Conservation (phyloP, 176 grass and related monocot species). For the Ensete glaucum region DNA sequence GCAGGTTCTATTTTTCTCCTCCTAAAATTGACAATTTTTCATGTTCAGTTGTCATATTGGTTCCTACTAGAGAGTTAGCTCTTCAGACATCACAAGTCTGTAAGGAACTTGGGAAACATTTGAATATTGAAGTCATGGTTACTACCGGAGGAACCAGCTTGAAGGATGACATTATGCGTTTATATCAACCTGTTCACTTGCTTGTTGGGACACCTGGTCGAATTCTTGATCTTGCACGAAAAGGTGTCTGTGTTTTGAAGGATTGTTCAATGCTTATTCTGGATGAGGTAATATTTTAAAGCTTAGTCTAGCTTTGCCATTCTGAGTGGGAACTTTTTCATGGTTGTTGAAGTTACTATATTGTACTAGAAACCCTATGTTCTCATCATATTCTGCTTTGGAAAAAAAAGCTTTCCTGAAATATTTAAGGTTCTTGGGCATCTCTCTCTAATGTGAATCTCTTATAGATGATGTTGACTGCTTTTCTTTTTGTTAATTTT, state of each 20-base stretch:
- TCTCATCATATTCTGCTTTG: no score
- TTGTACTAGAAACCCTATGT: no score
- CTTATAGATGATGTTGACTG: no score
- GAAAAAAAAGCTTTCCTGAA: no score
- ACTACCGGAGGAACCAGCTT: conserved; percentile 87
- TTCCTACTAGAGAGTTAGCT: conserved; percentile 76
- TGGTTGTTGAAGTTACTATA: no score
- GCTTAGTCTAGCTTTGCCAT: no score
- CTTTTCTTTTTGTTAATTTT: no score
- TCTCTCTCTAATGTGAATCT: no score
- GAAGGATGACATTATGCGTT: conserved; percentile 75
- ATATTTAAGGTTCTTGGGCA: no score
- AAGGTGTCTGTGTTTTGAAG: conserved; percentile 39
- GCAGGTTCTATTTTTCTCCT: not conserved
- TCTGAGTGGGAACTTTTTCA: no score
- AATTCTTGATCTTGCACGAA: conserved; percentile 63
- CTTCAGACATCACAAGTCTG: conserved; percentile 91
- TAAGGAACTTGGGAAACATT: conserved; percentile 78
- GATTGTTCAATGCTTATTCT: conserved; percentile 53
- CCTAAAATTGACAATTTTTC: not conserved
- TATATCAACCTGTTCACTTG: conserved; percentile 32
- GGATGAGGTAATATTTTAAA: conserved; percentile 55
- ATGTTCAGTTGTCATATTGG: conserved; percentile 71
- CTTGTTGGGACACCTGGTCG: conserved; percentile 70
- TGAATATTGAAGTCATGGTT: conserved; percentile 80